Base-by-base conservation (phyloP, 208 protist genomes). In the Novymonas esmeraldas region DNA sequence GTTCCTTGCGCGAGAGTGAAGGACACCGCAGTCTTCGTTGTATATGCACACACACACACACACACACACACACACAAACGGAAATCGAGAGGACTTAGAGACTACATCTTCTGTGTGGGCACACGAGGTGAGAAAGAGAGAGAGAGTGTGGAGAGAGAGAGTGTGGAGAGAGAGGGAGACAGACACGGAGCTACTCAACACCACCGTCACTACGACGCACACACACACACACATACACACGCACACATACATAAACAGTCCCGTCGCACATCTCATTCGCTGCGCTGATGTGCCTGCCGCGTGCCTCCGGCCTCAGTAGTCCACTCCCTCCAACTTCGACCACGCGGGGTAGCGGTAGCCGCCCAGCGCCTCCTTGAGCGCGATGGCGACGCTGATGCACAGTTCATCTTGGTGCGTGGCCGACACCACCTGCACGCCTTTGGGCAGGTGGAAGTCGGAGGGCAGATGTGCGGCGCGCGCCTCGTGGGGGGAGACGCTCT, bases 271-370 rank as follows among this genome's bases (percentile, higher is more conserved):
- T 24, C 20, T 26, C n/a, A n/a, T n/a, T n/a, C n/a, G n/a, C n/a
- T n/a, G n/a, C n/a, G n/a, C n/a, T n/a, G n/a, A n/a, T n/a, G n/a
- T n/a, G n/a, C n/a, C n/a, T n/a, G n/a, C n/a, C n/a, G n/a, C n/a
- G n/a, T n/a, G n/a, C n/a, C n/a, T n/a, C n/a, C n/a, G n/a, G n/a
- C n/a, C 1, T 41, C 51, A 76, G 42, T 58, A 81, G 55, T 85
- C 76, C 26, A 38, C 28, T n/a, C 82, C 79, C 49, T 90, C 76
- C 10, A 92, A 74, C 42, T 77, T 9, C 13, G 85, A 83, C 90
- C 90, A 95, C 24, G 82, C 65, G 0, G 90, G 90, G 65, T 95
- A 95, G 58, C 87, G 83, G 70, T 93, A 95, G 29, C 90, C 90
- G 22, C 87, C 84, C 4, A 92, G 71, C 16, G 58, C 67, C n/a